Conservation (phyloP, 1,284 basidiomycete species). For the Anthracocystis setariae region DNA sequence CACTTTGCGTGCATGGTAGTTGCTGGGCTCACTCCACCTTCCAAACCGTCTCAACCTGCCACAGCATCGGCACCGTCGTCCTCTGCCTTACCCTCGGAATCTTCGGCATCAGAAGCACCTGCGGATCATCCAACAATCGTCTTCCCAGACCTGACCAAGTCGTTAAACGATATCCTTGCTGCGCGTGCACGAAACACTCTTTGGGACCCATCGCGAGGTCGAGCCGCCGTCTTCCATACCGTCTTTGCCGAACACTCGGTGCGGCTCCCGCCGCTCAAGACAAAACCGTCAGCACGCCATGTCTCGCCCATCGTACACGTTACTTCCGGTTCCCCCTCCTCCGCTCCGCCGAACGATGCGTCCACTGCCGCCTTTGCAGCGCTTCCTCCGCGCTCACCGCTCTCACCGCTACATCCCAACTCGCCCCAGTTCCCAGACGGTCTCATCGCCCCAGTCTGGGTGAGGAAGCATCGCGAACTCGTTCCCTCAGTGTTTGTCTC, state of each 20-base stretch:
- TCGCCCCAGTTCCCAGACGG: slow-evolving; percentile 94
- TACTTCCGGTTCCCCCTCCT: slow-evolving; percentile 62
- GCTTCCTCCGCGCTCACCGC: slow-evolving; percentile 76
- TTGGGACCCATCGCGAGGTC: slow-evolving; percentile 54
- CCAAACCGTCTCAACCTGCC: slow-evolving; percentile 8
- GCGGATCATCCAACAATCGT: slow-evolving; percentile 23
- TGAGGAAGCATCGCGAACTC: slow-evolving; percentile 90
- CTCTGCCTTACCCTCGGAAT: neutral
- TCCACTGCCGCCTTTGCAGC: slow-evolving; percentile 35
- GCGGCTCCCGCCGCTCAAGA: slow-evolving; percentile 86
- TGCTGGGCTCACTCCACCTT: slow-evolving; percentile 48
- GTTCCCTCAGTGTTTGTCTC: slow-evolving; percentile 91
- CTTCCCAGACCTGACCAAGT: slow-evolving; percentile 44
- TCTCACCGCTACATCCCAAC: slow-evolving; percentile 85
- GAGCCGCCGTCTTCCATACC: slow-evolving; percentile 54
- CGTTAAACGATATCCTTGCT: slow-evolving; percentile 47
- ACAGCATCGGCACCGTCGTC: slow-evolving; percentile 14
- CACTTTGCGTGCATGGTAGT: slow-evolving; percentile 63
- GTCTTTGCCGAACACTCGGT: slow-evolving; percentile 70
- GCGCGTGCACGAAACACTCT: slow-evolving; percentile 43
- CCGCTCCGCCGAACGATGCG: slow-evolving; percentile 9
- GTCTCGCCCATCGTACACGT: slow-evolving; percentile 54
- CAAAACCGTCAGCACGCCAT: slow-evolving; percentile 70
- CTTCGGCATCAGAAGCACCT: slow-evolving; percentile 1
- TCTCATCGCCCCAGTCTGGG: slow-evolving; percentile 94